Percentiles rank a stretch among this genome's conserved stretches.
These are phyloP conservation scores for Alternaria ventricosa DNA, from an alignment of 2,329 filamentous ascomycete species.

Conservation along the genomic window DNA sequence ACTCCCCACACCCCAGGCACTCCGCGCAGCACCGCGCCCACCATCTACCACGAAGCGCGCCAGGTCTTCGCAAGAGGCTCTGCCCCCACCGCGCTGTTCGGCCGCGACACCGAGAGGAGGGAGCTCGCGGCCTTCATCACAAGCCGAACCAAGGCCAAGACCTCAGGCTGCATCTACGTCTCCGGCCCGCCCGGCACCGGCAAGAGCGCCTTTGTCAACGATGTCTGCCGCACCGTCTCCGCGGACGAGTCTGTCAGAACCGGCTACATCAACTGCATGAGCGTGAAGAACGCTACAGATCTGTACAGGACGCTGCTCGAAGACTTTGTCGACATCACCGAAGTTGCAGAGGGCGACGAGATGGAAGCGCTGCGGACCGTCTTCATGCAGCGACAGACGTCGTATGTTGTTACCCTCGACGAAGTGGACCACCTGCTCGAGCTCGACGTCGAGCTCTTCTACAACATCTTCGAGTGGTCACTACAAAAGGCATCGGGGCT, in stretches of 20 bases:
- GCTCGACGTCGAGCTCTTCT: slow-evolving; percentile 85
- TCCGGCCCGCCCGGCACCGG: slow-evolving; percentile 95
- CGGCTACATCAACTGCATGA: slow-evolving; percentile 95
- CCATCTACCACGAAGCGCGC: slow-evolving; percentile 84
- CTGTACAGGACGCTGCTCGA: slow-evolving; percentile 81
- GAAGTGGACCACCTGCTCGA: slow-evolving; percentile 95
- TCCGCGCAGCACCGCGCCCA: slow-evolving; percentile 69
- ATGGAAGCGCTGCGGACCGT: slow-evolving; percentile 71
- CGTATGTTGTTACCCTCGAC: slow-evolving; percentile 87
- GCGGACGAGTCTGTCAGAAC: slow-evolving; percentile 64
- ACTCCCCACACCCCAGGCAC: slow-evolving; percentile 79
- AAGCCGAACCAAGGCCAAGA: slow-evolving; percentile 64
- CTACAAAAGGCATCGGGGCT: slow-evolving; percentile 80
- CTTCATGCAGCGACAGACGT: slow-evolving; percentile 67
- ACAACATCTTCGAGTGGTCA: slow-evolving; percentile 97
- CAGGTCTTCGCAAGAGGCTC: slow-evolving; percentile 85
- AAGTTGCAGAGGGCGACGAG: slow-evolving; percentile 70
- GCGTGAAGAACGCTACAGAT: slow-evolving; percentile 85
- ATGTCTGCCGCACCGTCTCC: slow-evolving; percentile 70
- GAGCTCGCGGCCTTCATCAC: slow-evolving; percentile 74
- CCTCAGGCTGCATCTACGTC: slow-evolving; percentile 87
- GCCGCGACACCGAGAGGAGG: slow-evolving; percentile 72
- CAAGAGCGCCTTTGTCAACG: slow-evolving; percentile 91
- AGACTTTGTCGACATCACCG: slow-evolving; percentile 66
- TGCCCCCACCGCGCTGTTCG: slow-evolving; percentile 76